Evolutionary conservation across 371 early-diverging fungal genomes (phyloP).

Genomic region (Mycotypha africana): DNA sequence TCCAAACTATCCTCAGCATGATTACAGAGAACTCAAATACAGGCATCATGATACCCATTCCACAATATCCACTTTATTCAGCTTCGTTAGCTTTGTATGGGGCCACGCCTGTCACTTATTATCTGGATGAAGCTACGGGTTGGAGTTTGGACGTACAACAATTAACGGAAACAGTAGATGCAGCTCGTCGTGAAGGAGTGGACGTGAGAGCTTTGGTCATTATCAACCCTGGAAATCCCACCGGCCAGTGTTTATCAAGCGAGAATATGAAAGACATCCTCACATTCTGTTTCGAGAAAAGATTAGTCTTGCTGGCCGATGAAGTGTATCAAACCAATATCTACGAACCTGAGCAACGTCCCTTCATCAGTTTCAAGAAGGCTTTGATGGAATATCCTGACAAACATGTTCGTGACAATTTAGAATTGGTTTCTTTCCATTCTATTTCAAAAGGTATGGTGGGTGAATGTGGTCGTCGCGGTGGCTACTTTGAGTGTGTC

Average conservation of each 20-base stretch:
- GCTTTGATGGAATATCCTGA: slow-evolving; percentile 54
- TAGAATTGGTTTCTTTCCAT: slow-evolving; percentile 92
- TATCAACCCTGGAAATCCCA: slow-evolving; percentile 97
- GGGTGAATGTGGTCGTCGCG: slow-evolving; percentile 97
- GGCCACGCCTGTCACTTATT: slow-evolving; percentile 82
- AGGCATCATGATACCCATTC: slow-evolving; percentile 96
- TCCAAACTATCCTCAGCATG: slow-evolving; percentile 83
- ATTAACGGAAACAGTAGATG: slow-evolving; percentile 47
- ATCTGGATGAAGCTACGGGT: slow-evolving; percentile 74
- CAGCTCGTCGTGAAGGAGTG: slow-evolving; percentile 58
- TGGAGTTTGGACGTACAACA: slow-evolving; percentile 74
- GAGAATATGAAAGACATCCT: slow-evolving; percentile 80
- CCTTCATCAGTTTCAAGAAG: slow-evolving; percentile 93
- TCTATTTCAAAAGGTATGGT: slow-evolving; percentile 96
- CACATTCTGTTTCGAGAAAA: slow-evolving; percentile 71
- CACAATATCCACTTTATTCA: slow-evolving; percentile 95
- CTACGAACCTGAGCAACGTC: slow-evolving; percentile 69
- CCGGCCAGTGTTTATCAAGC: slow-evolving; percentile 77
- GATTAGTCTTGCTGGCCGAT: slow-evolving; percentile 83
- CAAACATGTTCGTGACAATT: slow-evolving; percentile 11
- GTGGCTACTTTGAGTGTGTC: slow-evolving; percentile 95
- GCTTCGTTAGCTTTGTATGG: slow-evolving; percentile 77
- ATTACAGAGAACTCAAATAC: slow-evolving; percentile 66
- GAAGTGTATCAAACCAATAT: slow-evolving; percentile 97
- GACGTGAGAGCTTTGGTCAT: slow-evolving; percentile 91